Conservation (phyloP, 2,329 filamentous ascomycete genomes). For the Penicillium crustosum region DNA sequence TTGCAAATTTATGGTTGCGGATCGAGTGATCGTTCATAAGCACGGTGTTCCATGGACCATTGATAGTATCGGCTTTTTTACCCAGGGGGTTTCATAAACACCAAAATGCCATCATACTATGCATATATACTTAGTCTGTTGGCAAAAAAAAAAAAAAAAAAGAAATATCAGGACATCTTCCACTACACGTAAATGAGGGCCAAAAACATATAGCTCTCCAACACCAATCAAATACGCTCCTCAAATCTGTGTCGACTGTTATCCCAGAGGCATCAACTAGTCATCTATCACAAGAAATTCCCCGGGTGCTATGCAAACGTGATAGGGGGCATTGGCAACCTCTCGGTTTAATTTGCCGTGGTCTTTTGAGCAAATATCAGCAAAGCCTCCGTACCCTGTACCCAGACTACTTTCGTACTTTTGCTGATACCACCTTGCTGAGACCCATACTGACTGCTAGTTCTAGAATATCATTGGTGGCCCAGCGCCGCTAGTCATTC, state of each 20-base stretch:
- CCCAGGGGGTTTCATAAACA: background rate
- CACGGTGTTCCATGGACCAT: too few species aligned
- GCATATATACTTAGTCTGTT: background rate
- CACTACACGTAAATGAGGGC: background rate
- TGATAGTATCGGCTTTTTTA: background rate
- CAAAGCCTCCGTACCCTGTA: background rate
- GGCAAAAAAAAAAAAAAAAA: too few species aligned
- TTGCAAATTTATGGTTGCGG: too few species aligned
- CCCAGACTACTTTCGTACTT: too few species aligned
- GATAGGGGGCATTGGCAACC: too few species aligned
- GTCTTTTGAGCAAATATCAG: background rate
- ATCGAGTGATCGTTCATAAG: too few species aligned
- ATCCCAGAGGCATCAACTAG: too few species aligned
- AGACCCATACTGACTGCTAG: too few species aligned
- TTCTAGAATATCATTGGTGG: too few species aligned
- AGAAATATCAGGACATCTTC: background rate
- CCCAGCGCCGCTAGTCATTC: too few species aligned
- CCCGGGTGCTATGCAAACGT: background rate
- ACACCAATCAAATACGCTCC: background rate
- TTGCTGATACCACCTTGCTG: too few species aligned
- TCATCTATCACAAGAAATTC: too few species aligned
- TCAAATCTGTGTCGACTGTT: background rate
- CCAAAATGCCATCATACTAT: background rate
- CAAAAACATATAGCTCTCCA: background rate
- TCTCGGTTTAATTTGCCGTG: background rate